These are phyloP conservation scores for Saitozyma podzolica DNA, from an alignment of 768 basidiomycete genomes.

Conservation along the genomic window DNA sequence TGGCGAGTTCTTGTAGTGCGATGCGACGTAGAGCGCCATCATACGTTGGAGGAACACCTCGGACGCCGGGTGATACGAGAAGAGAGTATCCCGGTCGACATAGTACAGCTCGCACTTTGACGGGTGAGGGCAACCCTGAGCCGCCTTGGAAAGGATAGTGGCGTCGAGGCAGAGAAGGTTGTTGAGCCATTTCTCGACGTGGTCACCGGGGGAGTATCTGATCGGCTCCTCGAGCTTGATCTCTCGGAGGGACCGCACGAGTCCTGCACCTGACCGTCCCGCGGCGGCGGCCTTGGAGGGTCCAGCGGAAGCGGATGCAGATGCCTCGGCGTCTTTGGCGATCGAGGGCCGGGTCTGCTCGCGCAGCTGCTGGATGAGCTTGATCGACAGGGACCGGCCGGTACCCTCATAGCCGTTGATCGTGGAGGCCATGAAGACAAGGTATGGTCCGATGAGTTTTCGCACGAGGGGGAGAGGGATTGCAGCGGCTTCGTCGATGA, in stretches of 20 bases:
- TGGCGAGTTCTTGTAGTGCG: slow-evolving; percentile 98
- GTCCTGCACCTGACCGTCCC: slow-evolving; percentile 34
- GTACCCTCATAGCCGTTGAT: slow-evolving; percentile 99
- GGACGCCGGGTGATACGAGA: slow-evolving; percentile 95
- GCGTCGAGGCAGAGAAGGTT: slow-evolving; percentile 86
- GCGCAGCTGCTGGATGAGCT: slow-evolving; percentile 93
- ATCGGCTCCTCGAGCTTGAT: slow-evolving; percentile 95
- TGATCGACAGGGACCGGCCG: slow-evolving; percentile 95
- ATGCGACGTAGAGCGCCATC: slow-evolving; percentile 97
- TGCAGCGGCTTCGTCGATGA: slow-evolving; percentile 98
- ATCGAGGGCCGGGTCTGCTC: slow-evolving; percentile 82
- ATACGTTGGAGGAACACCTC: slow-evolving; percentile 96
- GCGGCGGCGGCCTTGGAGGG: slow-evolving; percentile 54
- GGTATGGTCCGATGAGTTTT: slow-evolving; percentile 87
- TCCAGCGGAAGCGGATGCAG: slow-evolving; percentile 51
- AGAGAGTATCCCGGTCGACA: slow-evolving; percentile 91
- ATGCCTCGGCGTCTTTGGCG: slow-evolving; percentile 60
- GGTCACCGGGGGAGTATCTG: slow-evolving; percentile 81
- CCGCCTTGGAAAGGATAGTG: slow-evolving; percentile 58
- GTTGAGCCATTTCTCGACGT: slow-evolving; percentile 94
- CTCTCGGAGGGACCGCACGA: slow-evolving; percentile 77
- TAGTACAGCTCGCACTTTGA: slow-evolving; percentile 91
- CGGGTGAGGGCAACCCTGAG: slow-evolving; percentile 87
- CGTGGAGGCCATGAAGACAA: slow-evolving; percentile 98
- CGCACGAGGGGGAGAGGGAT: slow-evolving; percentile 94